Conservation (phyloP, 805 yeast species). For the Scheffersomyces spartinae region DNA sequence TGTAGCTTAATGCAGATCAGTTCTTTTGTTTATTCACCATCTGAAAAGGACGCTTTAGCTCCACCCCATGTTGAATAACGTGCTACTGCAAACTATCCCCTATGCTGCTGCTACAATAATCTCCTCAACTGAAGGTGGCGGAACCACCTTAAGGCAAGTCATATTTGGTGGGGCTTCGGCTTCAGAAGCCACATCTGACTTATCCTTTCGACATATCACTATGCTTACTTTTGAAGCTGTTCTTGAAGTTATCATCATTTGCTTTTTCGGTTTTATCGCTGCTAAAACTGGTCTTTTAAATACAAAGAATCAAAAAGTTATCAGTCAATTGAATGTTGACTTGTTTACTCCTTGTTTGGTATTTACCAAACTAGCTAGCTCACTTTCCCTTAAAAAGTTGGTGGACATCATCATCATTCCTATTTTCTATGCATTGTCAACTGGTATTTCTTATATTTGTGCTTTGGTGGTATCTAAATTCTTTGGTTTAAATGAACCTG, state of each 20-base stretch:
- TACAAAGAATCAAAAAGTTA: constrained; percentile 62
- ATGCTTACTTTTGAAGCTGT: constrained; percentile 86
- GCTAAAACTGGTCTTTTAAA: constrained; percentile 63
- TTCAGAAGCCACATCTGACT: too few species aligned
- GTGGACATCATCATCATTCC: constrained; percentile 80
- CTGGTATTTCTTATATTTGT: constrained; percentile 58
- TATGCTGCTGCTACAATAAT: too few species aligned
- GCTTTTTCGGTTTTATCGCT: constrained; percentile 78
- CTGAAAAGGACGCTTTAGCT: too few species aligned
- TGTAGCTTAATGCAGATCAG: too few species aligned
- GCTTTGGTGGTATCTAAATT: constrained; percentile 44
- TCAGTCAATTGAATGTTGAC: constrained; percentile 75
- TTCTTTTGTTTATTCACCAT: too few species aligned
- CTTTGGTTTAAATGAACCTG: constrained; percentile 55
- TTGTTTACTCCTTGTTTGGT: constrained; percentile 92
- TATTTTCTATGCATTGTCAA: constrained; percentile 69
- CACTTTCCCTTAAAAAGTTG: constrained; percentile 63
- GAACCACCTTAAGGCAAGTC: too few species aligned
- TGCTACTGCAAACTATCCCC: too few species aligned
- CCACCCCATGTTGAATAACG: too few species aligned
- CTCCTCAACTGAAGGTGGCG: too few species aligned
- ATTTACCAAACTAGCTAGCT: constrained; percentile 63
- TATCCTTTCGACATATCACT: constrained; percentile 34
- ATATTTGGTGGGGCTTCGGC: too few species aligned
- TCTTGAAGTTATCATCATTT: constrained; percentile 76